phyloP scores from a whole-genome alignment of 768 basidiomycete genomes.

The Lactarius sanguifluus region DNA sequence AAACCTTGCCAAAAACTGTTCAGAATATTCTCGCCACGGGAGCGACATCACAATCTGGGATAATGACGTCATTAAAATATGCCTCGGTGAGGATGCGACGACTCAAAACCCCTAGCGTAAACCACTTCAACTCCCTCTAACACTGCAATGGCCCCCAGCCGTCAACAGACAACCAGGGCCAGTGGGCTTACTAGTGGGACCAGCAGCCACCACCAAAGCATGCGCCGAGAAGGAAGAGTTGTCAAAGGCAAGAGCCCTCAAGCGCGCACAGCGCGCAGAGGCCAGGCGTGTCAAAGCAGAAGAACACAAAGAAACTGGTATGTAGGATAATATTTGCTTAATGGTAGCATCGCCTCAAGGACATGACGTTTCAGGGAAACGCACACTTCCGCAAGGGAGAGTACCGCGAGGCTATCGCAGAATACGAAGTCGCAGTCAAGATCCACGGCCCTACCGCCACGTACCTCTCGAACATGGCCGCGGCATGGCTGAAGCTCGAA shows the following conservation, averaged over 20 bases:
- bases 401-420: slow-evolving; percentile 41
- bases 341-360: neutral
- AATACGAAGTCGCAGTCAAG: slow-evolving; percentile 43
- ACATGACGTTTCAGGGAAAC: slow-evolving; percentile 42
- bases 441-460: slow-evolving; percentile 41
- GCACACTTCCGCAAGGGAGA: slow-evolving; percentile 40
- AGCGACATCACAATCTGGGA: neutral
- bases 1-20: neutral
- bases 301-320: slow-evolving; percentile 4
- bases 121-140: neutral
- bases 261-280: slow-evolving; percentile 2
- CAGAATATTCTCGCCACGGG: too few species aligned
- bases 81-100: neutral
- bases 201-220: neutral
- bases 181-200: neutral
- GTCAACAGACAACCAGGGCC: neutral
- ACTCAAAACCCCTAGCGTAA: neutral
- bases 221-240: neutral
- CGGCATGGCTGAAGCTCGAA: slow-evolving; percentile 44
- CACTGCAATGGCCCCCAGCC: neutral
- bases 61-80: neutral
- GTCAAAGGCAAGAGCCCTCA: neutral
- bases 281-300: slow-evolving; percentile 6
- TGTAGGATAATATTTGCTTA: neutral
- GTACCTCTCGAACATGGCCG: slow-evolving; percentile 45